phyloP scores from a whole-genome alignment of 2,329 filamentous ascomycete genomes.

The Pseudogymnoascus destructans region DNA sequence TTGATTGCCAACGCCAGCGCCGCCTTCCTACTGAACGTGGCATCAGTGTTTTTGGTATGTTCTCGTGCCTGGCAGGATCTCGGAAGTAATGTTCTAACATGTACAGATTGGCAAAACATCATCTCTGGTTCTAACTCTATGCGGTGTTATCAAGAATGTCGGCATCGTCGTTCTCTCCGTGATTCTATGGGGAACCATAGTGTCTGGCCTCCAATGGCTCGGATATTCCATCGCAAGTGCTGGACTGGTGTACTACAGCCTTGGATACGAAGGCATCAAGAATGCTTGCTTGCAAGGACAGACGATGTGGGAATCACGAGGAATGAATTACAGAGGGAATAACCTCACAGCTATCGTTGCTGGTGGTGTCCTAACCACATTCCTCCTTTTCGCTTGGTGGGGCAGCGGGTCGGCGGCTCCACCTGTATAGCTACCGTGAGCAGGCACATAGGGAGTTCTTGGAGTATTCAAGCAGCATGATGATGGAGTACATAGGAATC shows the following conservation, averaged over 20 bases:
- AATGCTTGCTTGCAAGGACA: neutral
- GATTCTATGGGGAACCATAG: slow-evolving; percentile 3
- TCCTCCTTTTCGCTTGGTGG: neutral
- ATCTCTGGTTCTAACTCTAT: slow-evolving; percentile 71
- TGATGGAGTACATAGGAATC: neutral
- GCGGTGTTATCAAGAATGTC: slow-evolving; percentile 59
- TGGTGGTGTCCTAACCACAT: neutral
- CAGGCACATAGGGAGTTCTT: neutral
- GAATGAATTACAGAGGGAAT: neutral
- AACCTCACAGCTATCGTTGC: neutral
- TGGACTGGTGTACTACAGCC: slow-evolving; percentile 8
- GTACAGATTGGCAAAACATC: slow-evolving; percentile 75
- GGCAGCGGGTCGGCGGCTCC: neutral
- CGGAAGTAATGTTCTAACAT: neutral
- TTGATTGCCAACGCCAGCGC: slow-evolving; percentile 63
- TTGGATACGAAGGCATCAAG: slow-evolving; percentile 8
- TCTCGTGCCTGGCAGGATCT: slow-evolving; percentile 1
- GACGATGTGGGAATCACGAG: neutral
- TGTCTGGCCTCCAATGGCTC: slow-evolving; percentile 4
- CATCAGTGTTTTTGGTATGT: slow-evolving; percentile 73
- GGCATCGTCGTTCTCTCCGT: slow-evolving; percentile 5
- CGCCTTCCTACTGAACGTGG: slow-evolving; percentile 70
- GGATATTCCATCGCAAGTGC: slow-evolving; percentile 8
- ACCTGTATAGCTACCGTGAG: neutral
- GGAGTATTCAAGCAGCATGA: neutral